These are phyloP conservation scores for Inonotus obliquus DNA, from an alignment of 1,284 basidiomycete species.

Conservation along the genomic window DNA sequence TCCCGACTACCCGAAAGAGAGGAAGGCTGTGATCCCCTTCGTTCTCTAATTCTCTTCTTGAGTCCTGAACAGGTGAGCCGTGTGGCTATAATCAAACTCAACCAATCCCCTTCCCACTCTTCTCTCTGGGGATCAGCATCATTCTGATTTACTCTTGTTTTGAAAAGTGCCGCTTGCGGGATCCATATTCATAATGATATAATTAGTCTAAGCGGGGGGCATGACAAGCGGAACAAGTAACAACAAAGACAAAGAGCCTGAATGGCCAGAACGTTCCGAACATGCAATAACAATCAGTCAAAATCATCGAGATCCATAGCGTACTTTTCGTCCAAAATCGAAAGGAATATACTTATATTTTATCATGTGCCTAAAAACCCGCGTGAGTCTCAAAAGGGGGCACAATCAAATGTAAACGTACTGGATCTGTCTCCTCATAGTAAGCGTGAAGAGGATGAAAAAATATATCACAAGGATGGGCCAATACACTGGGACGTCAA, in stretches of 20 bases:
- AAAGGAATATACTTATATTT: constrained; percentile 96
- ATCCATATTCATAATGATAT: background rate
- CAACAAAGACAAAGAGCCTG: background rate
- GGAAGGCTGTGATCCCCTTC: constrained; percentile 64
- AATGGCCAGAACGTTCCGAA: background rate
- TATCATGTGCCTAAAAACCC: constrained; percentile 85
- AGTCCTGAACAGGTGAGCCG: background rate
- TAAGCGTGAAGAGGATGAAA: constrained; percentile 81
- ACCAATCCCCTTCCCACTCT: too few species aligned
- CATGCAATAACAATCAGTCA: background rate
- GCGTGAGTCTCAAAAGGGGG: background rate
- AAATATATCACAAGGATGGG: constrained; percentile 95
- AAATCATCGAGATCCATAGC: constrained; percentile 45
- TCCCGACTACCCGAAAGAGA: constrained; percentile 58
- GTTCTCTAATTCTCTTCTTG: constrained; percentile 39
- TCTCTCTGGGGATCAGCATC: too few species aligned
- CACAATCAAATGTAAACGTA: constrained; percentile 39
- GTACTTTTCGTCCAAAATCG: constrained; percentile 84
- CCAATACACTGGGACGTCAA: constrained; percentile 98
- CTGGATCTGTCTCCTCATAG: constrained; percentile 93
- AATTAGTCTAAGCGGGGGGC: background rate
- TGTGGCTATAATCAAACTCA: background rate
- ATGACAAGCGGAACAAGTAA: background rate
- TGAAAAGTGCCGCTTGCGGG: background rate
- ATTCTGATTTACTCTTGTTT: background rate